A percentile compares a stretch with the other conserved stretches of the same genome.
Evolutionary conservation across 305 asterid genomes (phyloP).

Genomic region (Withania somnifera): DNA sequence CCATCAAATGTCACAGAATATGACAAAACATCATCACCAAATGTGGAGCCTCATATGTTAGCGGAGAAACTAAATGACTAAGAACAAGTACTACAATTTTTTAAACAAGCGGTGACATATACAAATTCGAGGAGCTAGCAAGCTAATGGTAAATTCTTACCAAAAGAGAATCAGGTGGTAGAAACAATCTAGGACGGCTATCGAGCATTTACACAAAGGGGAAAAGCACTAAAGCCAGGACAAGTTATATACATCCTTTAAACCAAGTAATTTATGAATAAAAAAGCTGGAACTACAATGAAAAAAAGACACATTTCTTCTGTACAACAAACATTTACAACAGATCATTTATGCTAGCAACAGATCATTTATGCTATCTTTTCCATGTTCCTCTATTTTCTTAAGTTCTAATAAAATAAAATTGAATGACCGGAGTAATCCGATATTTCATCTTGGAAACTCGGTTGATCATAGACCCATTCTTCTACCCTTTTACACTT

Average conservation of each 20-base stretch:
- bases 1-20: not conserved
- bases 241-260: not conserved
- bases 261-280: not conserved
- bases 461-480: not conserved
- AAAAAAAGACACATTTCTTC: not conserved
- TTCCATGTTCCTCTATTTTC: not conserved
- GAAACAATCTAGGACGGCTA: not conserved
- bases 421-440: not conserved
- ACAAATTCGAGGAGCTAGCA: not conserved
- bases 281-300: not conserved
- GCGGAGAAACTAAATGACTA: not conserved
- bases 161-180: not conserved
- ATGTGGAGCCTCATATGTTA: not conserved
- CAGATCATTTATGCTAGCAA: not conserved
- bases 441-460: not conserved
- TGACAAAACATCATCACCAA: not conserved
- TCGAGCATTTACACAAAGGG: not conserved
- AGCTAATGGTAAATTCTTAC: not conserved
- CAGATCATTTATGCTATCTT: not conserved
- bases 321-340: not conserved
- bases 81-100: not conserved
- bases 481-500: not conserved
- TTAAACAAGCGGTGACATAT: not conserved
- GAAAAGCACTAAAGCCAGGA: not conserved
- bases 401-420: not conserved